A percentile compares a stretch with the other conserved stretches of the same genome.
Evolutionary conservation across 352 stramenopile species (phyloP).

Genomic region (Phytophthora cactorum): DNA sequence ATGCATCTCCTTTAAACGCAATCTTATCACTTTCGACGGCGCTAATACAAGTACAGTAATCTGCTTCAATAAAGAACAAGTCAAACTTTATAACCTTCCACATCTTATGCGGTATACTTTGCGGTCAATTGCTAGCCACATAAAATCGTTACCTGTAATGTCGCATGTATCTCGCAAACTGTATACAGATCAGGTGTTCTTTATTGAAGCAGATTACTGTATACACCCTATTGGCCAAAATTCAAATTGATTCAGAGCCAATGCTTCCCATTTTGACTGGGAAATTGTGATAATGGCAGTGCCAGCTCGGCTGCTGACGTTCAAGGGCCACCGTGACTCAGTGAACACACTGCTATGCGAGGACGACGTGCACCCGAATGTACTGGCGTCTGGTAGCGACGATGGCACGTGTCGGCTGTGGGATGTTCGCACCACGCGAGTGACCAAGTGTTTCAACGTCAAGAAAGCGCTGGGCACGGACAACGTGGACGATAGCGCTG

Average conservation of each 20-base stretch:
- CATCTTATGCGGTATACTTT: no score
- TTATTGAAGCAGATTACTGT: background rate
- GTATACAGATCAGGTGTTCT: no score
- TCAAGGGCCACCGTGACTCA: slow-evolving; percentile 62
- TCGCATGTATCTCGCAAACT: no score
- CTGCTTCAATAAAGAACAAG: no score
- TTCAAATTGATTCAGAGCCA: background rate
- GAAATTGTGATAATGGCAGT: slow-evolving; percentile 1
- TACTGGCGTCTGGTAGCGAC: slow-evolving; percentile 70
- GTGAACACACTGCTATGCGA: slow-evolving; percentile 71
- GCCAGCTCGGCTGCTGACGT: slow-evolving; percentile 44
- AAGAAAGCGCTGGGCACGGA: slow-evolving; percentile 50
- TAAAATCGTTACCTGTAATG: no score
- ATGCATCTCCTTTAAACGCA: no score
- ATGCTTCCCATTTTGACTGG: background rate
- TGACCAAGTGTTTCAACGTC: slow-evolving; percentile 71
- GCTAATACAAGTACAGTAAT: no score
- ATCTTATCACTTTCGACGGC: no score
- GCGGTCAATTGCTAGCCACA: no score
- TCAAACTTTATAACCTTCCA: no score
- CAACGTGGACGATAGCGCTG: slow-evolving; percentile 47
- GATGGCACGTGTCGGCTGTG: slow-evolving; percentile 75
- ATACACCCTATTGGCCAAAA: background rate
- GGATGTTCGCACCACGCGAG: slow-evolving; percentile 65
- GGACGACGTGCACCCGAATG: slow-evolving; percentile 52